These are phyloP conservation scores for Tuber calosporum DNA, from an alignment of 495 filamentous ascomycete species.

Conservation along the genomic window DNA sequence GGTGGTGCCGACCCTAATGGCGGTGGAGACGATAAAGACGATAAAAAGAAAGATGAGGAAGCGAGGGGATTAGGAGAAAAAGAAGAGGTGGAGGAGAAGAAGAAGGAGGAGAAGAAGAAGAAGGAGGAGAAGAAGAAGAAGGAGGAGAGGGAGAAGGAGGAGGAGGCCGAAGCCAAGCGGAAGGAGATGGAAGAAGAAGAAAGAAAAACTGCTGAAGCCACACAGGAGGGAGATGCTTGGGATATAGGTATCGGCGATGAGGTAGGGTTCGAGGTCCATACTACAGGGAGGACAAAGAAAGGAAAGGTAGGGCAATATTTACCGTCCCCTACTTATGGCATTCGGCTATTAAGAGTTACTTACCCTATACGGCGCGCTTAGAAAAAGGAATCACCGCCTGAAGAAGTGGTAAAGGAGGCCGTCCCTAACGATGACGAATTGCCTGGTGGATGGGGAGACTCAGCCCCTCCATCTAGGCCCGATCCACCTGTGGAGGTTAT, in stretches of 20 bases:
- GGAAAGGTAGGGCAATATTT: not conserved
- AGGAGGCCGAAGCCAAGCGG: conserved; percentile 6
- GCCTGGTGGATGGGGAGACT: not conserved
- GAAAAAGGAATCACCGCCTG: not conserved
- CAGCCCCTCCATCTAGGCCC: not conserved
- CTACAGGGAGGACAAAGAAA: not conserved
- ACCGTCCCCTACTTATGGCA: not conserved
- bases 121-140: conserved; percentile 19
- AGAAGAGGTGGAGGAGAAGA: conserved; percentile 14
- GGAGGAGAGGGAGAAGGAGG: not conserved
- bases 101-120: not conserved
- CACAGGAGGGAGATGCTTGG: not conserved
- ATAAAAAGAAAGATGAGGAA: conserved; percentile 20
- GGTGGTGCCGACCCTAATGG: not conserved
- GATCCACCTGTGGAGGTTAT: conserved; percentile 1
- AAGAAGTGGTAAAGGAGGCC: conserved; percentile 4
- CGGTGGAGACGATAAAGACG: conserved; percentile 20
- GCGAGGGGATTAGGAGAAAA: conserved; percentile 7
- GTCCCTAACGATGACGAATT: not conserved
- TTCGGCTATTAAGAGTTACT: not conserved
- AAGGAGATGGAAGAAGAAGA: conserved; percentile 22
- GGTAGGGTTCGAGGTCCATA: not conserved
- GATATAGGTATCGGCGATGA: not conserved
- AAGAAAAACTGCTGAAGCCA: conserved; percentile 17
- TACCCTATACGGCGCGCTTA: not conserved